These are phyloP conservation scores for Striga asiatica DNA, from an alignment of 257 asterid genomes.

Conservation along the genomic window DNA sequence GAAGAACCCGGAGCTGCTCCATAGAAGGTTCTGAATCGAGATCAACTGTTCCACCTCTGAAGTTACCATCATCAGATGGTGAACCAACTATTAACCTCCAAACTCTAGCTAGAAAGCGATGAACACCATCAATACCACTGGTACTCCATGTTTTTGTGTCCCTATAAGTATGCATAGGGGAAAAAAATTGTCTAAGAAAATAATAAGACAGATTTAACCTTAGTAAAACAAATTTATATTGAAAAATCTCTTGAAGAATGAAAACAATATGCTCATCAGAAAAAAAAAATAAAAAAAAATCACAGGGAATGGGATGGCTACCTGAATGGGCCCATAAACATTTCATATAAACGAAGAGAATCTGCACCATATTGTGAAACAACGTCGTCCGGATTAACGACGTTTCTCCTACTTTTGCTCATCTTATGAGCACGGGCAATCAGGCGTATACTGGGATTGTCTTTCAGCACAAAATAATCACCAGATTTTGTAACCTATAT, in stretches of 20 bases:
- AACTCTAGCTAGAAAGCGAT: slow-evolving; percentile 81
- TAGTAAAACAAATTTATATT: not conserved
- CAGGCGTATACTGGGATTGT: slow-evolving; percentile 53
- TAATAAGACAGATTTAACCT: not conserved
- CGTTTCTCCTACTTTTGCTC: slow-evolving; percentile 99
- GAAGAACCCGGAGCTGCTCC: slow-evolving; percentile 75
- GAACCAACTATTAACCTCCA: slow-evolving; percentile 89
- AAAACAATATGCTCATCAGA: not conserved
- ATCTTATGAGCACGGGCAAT: slow-evolving; percentile 84
- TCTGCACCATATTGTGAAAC: slow-evolving; percentile 91
- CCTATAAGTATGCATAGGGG: slow-evolving; percentile 31
- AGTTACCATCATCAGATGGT: slow-evolving; percentile 61
- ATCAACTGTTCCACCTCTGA: slow-evolving; percentile 48
- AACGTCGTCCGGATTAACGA: slow-evolving; percentile 91
- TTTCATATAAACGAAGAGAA: slow-evolving; percentile 93
- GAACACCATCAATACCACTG: slow-evolving; percentile 96
- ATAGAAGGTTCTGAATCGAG: slow-evolving; percentile 56
- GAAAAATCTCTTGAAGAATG: not conserved
- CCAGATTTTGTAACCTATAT: slow-evolving; percentile 69
- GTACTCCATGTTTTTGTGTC: slow-evolving; percentile 97
- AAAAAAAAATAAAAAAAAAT: too few relatives aligned
- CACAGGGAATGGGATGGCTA: slow-evolving; percentile 17
- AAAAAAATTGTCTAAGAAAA: slow-evolving; percentile 4
- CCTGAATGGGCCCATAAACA: slow-evolving; percentile 99
- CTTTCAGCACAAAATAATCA: slow-evolving; percentile 76